Evolutionary conservation across 2,329 filamentous ascomycete genomes (phyloP), one percentile per base, ranked within the genome.

Genomic region (Colletotrichum orchidophilum): DNA sequence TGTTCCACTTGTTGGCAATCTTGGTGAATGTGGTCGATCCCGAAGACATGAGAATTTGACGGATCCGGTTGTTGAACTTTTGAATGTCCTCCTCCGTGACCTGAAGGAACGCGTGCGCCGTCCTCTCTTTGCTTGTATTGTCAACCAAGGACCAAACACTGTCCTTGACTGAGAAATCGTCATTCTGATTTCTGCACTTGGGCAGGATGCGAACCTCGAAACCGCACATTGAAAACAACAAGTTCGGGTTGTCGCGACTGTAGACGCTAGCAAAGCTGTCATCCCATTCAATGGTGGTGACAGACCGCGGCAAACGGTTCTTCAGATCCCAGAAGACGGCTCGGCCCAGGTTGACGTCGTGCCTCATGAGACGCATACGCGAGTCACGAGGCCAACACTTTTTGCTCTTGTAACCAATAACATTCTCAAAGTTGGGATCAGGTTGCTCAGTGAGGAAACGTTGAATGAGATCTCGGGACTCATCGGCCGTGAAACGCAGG

Each of bases 1-100:
- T 99, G 83, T 99, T 99, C 96, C 97, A 99, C 84, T 99, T 99
- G 84, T 99, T 99, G 57, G 97, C 96, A 78, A 99, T 99, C 88
- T 99, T 99, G 55, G 96, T 99, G 84, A 99, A 99, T 0, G 96
- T 99, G 0, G 96, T 99, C 5, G 94, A 97, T n/a, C 96, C 97
- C 70, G 96, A 98, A 12, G 96, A 98, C 96, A 99, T 99, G 67
- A 99, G 87, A 79, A 99, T 99, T 79, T 99, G 96, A 71, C 96
- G 91, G 78, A 99, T 99, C 52, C 97, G 92, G 81, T 99, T 99
- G 83, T 99, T 99, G 87, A 99, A 99, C 82, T 98, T 98, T 75
- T 96, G 93, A 59, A 99, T 96, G 78, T 99, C 96, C 79, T 98
- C 96, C 78, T 98, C 96, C 0, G 96, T 98, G 26, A 99, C 96